These are phyloP conservation scores for Oxyria digyna DNA, from an alignment of 148 eudicot species.

Conservation along the genomic window DNA sequence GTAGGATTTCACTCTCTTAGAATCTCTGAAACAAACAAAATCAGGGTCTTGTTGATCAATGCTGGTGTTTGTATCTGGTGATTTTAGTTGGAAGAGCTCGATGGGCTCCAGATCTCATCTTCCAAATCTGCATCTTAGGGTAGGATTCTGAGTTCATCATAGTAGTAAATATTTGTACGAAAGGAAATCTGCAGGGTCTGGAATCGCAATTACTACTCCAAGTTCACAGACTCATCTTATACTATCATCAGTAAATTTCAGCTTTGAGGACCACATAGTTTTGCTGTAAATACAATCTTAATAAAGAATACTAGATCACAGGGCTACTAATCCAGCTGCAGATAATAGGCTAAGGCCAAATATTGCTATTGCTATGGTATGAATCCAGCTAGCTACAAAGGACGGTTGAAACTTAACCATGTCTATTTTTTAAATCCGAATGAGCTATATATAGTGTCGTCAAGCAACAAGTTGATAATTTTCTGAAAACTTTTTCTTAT, in stretches of 20 bases:
- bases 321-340: too few relatives aligned
- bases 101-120: constrained; percentile 64
- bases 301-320: not conserved
- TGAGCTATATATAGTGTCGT: not conserved
- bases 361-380: not conserved
- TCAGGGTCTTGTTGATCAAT: constrained; percentile 26
- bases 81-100: constrained; percentile 16
- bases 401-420: not conserved
- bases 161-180: not conserved
- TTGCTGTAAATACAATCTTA: not conserved
- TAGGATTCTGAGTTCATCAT: not conserved
- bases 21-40: constrained; percentile 46
- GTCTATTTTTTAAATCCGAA: not conserved
- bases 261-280: not conserved
- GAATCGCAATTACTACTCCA: not conserved
- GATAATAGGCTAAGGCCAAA: not conserved
- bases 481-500: not conserved
- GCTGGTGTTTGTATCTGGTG: constrained; percentile 27
- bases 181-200: not conserved
- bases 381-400: not conserved
- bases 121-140: constrained; percentile 35
- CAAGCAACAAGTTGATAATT: not conserved
- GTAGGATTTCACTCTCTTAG: constrained; percentile 51
- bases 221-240: not conserved
- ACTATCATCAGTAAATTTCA: not conserved